Percentiles rank a stretch among this genome's conserved stretches.
Conservation (phyloP, 1,284 basidiomycete species). For the Anthracocystis walkeri region DNA sequence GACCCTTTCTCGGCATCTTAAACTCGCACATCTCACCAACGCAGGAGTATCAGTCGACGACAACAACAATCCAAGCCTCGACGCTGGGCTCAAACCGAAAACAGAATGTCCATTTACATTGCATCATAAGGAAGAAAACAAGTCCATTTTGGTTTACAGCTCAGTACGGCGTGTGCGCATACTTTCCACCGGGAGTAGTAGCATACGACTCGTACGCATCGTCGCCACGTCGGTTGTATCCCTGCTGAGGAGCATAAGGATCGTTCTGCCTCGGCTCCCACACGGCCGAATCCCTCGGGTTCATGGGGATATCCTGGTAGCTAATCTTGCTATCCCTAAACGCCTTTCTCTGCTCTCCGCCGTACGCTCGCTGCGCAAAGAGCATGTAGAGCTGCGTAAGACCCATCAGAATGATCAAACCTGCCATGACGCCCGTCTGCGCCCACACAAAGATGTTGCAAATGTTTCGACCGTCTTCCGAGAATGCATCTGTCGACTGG, state of each 20-base stretch:
- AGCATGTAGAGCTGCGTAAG: slow-evolving; percentile 69
- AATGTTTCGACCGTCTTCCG: slow-evolving; percentile 38
- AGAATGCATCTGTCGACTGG: slow-evolving; percentile 32
- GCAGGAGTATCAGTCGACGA: neutral
- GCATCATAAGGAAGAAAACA: slow-evolving; percentile 6
- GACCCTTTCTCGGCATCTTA: too few species aligned
- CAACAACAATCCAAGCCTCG: neutral
- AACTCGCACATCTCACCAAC: neutral
- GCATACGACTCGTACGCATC: slow-evolving; percentile 37
- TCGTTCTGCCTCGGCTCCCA: slow-evolving; percentile 50
- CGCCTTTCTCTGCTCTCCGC: slow-evolving; percentile 56
- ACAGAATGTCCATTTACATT: slow-evolving; percentile 21
- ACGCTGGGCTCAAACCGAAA: neutral
- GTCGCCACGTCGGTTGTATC: slow-evolving; percentile 1
- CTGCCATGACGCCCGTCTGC: slow-evolving; percentile 65
- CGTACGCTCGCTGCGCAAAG: slow-evolving; percentile 62
- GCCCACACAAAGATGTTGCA: slow-evolving; percentile 67
- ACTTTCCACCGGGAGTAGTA: slow-evolving; percentile 28
- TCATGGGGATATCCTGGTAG: slow-evolving; percentile 55
- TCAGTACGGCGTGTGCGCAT: slow-evolving; percentile 28
- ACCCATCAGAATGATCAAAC: slow-evolving; percentile 61
- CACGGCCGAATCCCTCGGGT: slow-evolving; percentile 53
- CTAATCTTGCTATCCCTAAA: slow-evolving; percentile 32
- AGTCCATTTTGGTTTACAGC: neutral
- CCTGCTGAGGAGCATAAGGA: slow-evolving; percentile 24